Base-by-base conservation (phyloP, 768 basidiomycete species). In the Leccinellum albellum region DNA sequence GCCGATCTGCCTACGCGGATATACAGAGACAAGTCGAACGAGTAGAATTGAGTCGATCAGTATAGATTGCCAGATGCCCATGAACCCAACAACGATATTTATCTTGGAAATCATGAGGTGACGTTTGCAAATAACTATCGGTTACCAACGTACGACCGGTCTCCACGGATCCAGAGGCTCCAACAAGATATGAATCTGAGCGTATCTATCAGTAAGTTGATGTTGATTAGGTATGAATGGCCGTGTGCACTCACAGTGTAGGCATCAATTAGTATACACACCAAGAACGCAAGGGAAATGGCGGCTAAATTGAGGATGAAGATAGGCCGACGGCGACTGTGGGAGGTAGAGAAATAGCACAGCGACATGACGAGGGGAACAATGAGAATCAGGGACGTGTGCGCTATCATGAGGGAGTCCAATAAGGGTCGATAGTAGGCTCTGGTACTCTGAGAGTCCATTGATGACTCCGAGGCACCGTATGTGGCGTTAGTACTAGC, bases 31-130 rank as follows among this genome's bases (percentile, higher is more conserved):
- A 3, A 70, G 57, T 40, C 69, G 68, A 46, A 67, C 20, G 14
- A 70, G 60, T 21, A 70, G 54, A 17, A 63, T 69, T 29, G 59
- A 32, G 40, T 69, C 68, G 33, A 71, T 60, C 3, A 66, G n/a
- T 12, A 70, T 64, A 13, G 62, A 60, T 56, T 70, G 60, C 40
- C 64, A 59, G 24, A 64, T 59, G 15, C 61, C 59, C 21, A 72
- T 29, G 4, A 64, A 53, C 29, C 65, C 66, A 20, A 71, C 54
- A 2, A 53, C 40, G 15, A 72, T 61, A 20, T 59, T 54, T 21
- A 60, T 44, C 50, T 62, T 53, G 17, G 15, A 50, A 46, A 31
- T 15, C 20, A 37, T 51, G 51, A 53, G 32, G 13, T 26, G 5
- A 35, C 28, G 40, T 15, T 14, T 24, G 48, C 21, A 28, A 10